Evolutionary conservation across 257 asterid genomes (phyloP), one percentile per base, ranked within the genome.

Genomic region (Solanum arcanum): DNA sequence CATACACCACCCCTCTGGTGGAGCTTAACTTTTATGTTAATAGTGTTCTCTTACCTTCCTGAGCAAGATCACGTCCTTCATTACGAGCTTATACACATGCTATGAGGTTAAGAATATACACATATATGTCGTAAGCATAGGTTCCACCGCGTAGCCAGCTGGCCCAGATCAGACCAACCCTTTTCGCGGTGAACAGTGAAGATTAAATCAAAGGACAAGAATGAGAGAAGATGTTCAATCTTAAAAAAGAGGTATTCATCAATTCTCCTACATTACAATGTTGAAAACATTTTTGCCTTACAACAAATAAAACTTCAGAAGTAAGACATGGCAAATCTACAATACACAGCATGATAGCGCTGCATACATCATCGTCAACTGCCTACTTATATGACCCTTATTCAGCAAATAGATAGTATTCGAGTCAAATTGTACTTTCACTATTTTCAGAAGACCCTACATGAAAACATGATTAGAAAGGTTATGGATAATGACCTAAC

Each of bases 401-500:
- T 81, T 81, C 68, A 29, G 69, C 20, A 81, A 81, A 81, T 49
- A 80, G 69, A 80, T 80, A 80, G 69, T 80, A 9, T 29, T 18
- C 20, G 39, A 80, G 85, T 29, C 69, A 6, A 81, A 81, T 20
- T 81, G 85, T 21, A 78, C 41, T 78, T 78, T 9, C 41, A 78
- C 12, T 47, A 27, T 78, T 25, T 78, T 16, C 29, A 77, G 13
- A 44, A 6, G 5, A 27, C 39, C 37, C 31, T 27, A 5, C 66
- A 46, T 27, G 78, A 66, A 20, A 64, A 39, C 42, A 62, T 21
- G 46, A 84, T 21, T 41, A 47, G 87, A 66, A 27, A 41, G 42
- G 49, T 70, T 39, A 3, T 18, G 33, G 70, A 13, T 18, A 46
- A 12, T 37, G 35, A 37, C 84, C 88, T 90, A 94, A 74, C 94